Evolutionary conservation across 1,284 basidiomycete species (phyloP).

Genomic region (Butyriboletus appendiculatus): DNA sequence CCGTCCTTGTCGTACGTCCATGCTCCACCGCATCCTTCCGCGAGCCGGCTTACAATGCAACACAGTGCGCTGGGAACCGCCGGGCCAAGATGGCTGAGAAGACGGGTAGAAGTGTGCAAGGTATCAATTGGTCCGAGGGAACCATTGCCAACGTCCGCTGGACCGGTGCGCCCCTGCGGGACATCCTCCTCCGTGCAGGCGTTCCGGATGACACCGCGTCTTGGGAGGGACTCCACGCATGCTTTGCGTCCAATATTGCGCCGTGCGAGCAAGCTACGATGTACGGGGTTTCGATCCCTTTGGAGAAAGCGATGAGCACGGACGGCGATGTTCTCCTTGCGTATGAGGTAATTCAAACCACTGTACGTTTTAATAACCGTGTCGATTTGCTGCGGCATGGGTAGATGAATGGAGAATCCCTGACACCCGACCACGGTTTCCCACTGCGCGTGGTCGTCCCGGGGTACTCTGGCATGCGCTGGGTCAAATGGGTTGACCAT

Average conservation of each 20-base stretch:
- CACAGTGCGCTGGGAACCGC: conserved; percentile 67
- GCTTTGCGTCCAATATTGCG: conserved; percentile 62
- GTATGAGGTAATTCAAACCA: conserved; percentile 48
- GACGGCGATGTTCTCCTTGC: conserved; percentile 60
- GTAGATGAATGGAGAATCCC: conserved; percentile 66
- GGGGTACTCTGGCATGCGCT: conserved; percentile 70
- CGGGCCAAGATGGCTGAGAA: conserved; percentile 67
- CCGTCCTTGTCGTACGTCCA: conserved; percentile 55
- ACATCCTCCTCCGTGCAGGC: conserved; percentile 50
- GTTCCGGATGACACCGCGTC: conserved; percentile 32
- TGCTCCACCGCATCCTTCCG: background rate
- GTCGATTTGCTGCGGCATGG: background rate
- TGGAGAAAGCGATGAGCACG: conserved; percentile 48
- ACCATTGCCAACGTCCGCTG: conserved; percentile 64
- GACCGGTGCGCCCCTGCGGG: conserved; percentile 56
- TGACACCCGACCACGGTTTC: conserved; percentile 66
- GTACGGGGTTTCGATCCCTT: conserved; percentile 62
- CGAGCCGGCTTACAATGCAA: background rate
- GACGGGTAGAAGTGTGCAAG: conserved; percentile 42
- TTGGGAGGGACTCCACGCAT: conserved; percentile 47
- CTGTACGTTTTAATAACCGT: background rate
- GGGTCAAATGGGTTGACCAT: conserved; percentile 78
- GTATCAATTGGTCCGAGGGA: conserved; percentile 61
- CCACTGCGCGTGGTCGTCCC: conserved; percentile 72
- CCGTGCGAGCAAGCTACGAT: conserved; percentile 60